phyloP scores from a whole-genome alignment of 2,329 filamentous ascomycete species.

The Talaromyces funiculosus region DNA sequence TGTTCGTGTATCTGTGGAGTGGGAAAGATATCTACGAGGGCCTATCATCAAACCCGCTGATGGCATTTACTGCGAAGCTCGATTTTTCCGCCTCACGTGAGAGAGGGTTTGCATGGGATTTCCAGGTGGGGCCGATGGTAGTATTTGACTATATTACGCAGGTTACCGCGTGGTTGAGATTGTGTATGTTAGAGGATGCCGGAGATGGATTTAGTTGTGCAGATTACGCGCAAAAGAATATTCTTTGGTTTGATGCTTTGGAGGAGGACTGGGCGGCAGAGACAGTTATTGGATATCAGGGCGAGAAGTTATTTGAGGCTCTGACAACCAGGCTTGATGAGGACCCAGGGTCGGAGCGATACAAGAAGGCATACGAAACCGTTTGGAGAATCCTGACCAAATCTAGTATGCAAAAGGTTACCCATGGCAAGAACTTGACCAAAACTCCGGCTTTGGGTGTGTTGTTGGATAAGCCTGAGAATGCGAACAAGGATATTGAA shows the following conservation, averaged over 20 bases:
- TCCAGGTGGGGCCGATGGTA: conserved; percentile 18
- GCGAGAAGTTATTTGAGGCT: conserved; percentile 22
- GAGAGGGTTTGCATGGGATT: conserved; percentile 11
- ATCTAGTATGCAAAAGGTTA: conserved; percentile 24
- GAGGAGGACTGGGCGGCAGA: conserved; percentile 21
- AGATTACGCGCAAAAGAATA: conserved; percentile 25
- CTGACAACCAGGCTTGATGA: conserved; percentile 22
- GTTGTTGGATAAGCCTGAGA: conserved; percentile 24
- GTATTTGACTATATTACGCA: conserved; percentile 36
- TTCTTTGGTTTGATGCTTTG: conserved; percentile 23
- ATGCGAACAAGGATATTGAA: conserved; percentile 21
- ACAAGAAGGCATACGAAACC: conserved; percentile 24
- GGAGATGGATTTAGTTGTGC: conserved; percentile 27
- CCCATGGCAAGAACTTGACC: conserved; percentile 25
- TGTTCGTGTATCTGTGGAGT: conserved; percentile 35
- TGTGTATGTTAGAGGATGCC: conserved; percentile 28
- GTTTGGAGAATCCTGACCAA: conserved; percentile 22
- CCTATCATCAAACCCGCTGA: conserved; percentile 23
- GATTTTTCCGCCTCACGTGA: conserved; percentile 6
- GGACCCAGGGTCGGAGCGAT: conserved; percentile 22
- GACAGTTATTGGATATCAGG: conserved; percentile 23
- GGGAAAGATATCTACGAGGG: conserved; percentile 29
- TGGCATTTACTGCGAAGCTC: conserved; percentile 9
- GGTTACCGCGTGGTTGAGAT: conserved; percentile 33
- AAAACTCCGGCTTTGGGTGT: conserved; percentile 18